Conservation (phyloP, 768 basidiomycete species). For the Agrocybe pediades region DNA sequence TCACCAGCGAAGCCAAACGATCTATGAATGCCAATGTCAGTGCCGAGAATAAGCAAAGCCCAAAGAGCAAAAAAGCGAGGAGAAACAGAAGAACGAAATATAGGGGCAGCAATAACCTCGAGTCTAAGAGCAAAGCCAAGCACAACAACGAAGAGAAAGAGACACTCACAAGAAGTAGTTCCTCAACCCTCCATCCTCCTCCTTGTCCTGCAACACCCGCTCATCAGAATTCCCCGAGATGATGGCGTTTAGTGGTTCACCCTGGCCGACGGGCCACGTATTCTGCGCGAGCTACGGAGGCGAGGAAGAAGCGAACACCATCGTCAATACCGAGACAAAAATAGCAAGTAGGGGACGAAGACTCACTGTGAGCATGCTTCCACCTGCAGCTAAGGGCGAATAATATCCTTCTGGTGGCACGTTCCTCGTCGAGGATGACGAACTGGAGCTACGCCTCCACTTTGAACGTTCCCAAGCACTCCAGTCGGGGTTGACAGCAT, state of each 20-base stretch:
- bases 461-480: slow-evolving; percentile 8
- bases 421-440: slow-evolving; percentile 30
- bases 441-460: slow-evolving; percentile 16
- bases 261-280: slow-evolving; percentile 72
- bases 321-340: background rate
- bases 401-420: slow-evolving; percentile 62
- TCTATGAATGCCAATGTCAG: slow-evolving; percentile 31
- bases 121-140: background rate
- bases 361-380: slow-evolving; percentile 74
- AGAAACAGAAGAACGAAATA: background rate
- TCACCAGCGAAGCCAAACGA: slow-evolving; percentile 75
- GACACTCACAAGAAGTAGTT: slow-evolving; percentile 79
- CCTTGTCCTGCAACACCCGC: slow-evolving; percentile 61
- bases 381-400: slow-evolving; percentile 56
- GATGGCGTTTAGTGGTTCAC: slow-evolving; percentile 87
- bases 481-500: slow-evolving; percentile 14
- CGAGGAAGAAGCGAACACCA: background rate
- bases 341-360: background rate
- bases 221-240: slow-evolving; percentile 76
- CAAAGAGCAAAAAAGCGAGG: background rate
- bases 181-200: slow-evolving; percentile 68
- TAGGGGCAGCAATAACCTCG: background rate
- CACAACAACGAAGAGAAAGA: background rate
- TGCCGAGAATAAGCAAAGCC: background rate
- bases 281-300: slow-evolving; percentile 44